Evolutionary conservation across 805 yeast species (phyloP).

Genomic region (Candida glaebosa): DNA sequence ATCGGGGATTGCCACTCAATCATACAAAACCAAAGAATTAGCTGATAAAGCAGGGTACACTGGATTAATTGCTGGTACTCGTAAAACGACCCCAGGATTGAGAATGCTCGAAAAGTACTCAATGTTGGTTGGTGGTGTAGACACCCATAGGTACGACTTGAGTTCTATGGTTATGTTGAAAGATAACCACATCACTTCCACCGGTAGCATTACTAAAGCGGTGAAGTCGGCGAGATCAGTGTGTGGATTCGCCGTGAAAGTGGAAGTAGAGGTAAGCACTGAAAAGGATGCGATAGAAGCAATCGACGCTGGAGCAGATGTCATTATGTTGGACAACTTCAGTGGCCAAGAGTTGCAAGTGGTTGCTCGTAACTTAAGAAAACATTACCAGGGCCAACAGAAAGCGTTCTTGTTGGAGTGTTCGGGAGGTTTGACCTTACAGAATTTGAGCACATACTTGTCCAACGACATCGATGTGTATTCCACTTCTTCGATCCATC

Average conservation of each 20-base stretch:
- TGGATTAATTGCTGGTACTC: constrained; percentile 91
- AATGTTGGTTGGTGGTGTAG: constrained; percentile 94
- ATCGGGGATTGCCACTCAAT: constrained; percentile 84
- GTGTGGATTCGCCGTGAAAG: constrained; percentile 85
- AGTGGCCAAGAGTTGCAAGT: constrained; percentile 56
- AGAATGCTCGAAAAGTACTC: constrained; percentile 86
- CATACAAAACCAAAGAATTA: constrained; percentile 49
- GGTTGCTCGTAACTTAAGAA: constrained; percentile 64
- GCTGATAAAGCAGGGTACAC: constrained; percentile 69
- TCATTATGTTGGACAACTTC: constrained; percentile 92
- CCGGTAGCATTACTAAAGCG: constrained; percentile 88
- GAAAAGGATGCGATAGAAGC: constrained; percentile 91
- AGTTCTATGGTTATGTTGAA: constrained; percentile 95
- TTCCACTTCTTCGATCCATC: constrained; percentile 88
- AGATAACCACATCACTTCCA: constrained; percentile 90
- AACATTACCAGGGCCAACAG: constrained; percentile 45
- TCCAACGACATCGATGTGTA: constrained; percentile 83
- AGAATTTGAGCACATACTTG: constrained; percentile 61
- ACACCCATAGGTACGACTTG: constrained; percentile 86
- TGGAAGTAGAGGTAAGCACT: constrained; percentile 87
- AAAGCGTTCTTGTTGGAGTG: constrained; percentile 74
- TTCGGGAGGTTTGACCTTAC: constrained; percentile 81
- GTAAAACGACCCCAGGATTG: constrained; percentile 97
- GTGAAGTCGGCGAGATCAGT: constrained; percentile 72
- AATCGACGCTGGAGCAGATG: constrained; percentile 91